phyloP scores from a whole-genome alignment of 2,329 filamentous ascomycete genomes.

The Exophiala aquamarina region DNA sequence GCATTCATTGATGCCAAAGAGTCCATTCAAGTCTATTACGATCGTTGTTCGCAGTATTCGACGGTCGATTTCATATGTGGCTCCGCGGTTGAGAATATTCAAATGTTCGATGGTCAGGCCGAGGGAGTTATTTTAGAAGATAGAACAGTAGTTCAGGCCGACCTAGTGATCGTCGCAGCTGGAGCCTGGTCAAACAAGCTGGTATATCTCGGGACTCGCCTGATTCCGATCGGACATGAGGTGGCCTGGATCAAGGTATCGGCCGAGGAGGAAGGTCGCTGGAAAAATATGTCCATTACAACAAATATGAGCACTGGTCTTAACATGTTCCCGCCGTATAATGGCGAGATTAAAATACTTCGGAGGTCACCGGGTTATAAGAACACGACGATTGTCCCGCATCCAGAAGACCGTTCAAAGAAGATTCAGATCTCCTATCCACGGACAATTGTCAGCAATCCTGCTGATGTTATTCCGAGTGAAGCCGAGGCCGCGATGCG shows the following conservation, averaged over 20 bases:
- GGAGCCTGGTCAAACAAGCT: constrained; percentile 30
- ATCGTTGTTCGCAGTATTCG: constrained; percentile 22
- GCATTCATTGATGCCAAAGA: constrained; percentile 30
- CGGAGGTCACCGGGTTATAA: constrained; percentile 27
- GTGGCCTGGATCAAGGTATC: constrained; percentile 33
- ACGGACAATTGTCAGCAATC: constrained; percentile 28
- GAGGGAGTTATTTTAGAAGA: constrained; percentile 25
- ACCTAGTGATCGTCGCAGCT: constrained; percentile 24
- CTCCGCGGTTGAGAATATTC: constrained; percentile 18
- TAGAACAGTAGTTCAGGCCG: constrained; percentile 18
- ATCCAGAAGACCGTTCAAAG: constrained; percentile 26
- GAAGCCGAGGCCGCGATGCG: constrained; percentile 27
- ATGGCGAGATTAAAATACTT: constrained; percentile 32
- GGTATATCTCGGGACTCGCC: constrained; percentile 22
- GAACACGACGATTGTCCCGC: constrained; percentile 26
- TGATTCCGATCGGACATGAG: constrained; percentile 25
- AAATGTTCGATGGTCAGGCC: constrained; percentile 4
- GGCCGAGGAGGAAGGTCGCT: constrained; percentile 23
- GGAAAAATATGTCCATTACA: constrained; percentile 33
- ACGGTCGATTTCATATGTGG: constrained; percentile 27
- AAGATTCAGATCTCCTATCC: constrained; percentile 26
- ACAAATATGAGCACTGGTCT: constrained; percentile 32
- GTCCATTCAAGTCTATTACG: constrained; percentile 28
- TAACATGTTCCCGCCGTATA: constrained; percentile 33
- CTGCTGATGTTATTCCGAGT: constrained; percentile 27